Percentiles rank a stretch among this genome's conserved stretches.
phyloP scores from a whole-genome alignment of 2,329 filamentous ascomycete species.

The Monosporascus ibericus region DNA sequence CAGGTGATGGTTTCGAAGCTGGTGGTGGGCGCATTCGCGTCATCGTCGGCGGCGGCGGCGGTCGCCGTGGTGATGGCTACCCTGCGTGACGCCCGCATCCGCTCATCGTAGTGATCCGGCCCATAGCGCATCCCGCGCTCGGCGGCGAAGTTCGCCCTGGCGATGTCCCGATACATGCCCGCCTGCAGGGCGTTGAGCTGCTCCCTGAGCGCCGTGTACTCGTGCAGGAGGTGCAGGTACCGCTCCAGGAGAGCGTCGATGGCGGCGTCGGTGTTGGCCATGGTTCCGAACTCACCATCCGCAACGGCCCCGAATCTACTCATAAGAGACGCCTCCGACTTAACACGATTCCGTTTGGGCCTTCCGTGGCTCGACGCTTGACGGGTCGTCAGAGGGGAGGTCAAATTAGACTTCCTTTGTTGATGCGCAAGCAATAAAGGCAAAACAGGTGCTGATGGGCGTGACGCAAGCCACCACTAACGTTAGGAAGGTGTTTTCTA shows the following conservation, averaged over 20 bases:
- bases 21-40: slow-evolving; percentile 2
- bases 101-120: slow-evolving; percentile 64
- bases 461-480: too few species aligned
- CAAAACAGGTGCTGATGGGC: too few species aligned
- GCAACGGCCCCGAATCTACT: slow-evolving; percentile 11
- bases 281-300: slow-evolving; percentile 14
- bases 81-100: slow-evolving; percentile 58
- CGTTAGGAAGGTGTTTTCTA: too few species aligned
- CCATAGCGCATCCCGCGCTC: slow-evolving; percentile 60
- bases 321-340: too few species aligned
- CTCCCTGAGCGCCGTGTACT: slow-evolving; percentile 56
- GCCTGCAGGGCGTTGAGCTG: slow-evolving; percentile 49
- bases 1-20: slow-evolving; percentile 14
- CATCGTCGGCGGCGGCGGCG: slow-evolving; percentile 1
- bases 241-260: slow-evolving; percentile 60
- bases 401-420: too few species aligned
- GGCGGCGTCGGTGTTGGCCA: slow-evolving; percentile 6
- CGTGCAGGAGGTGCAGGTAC: slow-evolving; percentile 61
- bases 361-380: too few species aligned
- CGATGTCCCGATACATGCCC: slow-evolving; percentile 52
- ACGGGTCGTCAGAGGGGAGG: too few species aligned
- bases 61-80: slow-evolving; percentile 26
- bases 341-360: too few species aligned
- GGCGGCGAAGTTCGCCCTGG: slow-evolving; percentile 71
- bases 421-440: too few species aligned